Conservation (phyloP, 257 asterid species). For the Asclepias syriaca region DNA sequence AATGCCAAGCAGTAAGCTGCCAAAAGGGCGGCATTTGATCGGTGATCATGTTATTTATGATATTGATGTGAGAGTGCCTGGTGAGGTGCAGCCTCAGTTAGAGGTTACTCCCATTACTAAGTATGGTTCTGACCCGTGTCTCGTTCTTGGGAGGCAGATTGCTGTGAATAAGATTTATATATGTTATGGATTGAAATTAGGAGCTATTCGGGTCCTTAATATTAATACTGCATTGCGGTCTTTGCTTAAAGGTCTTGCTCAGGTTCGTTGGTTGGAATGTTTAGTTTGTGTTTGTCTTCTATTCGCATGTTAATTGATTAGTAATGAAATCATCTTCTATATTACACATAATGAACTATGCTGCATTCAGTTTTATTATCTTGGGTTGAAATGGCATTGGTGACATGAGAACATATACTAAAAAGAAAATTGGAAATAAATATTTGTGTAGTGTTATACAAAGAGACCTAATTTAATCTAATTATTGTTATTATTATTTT, state of each 20-base stretch:
- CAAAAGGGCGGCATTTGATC: constrained; percentile 80
- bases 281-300: neutral
- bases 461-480: no score
- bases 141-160: constrained; percentile 87
- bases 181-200: constrained; percentile 87
- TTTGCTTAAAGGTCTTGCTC: constrained; percentile 85
- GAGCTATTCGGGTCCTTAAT: constrained; percentile 86
- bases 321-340: no score
- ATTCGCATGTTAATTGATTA: neutral
- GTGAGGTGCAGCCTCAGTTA: constrained; percentile 96
- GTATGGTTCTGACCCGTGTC: constrained; percentile 90
- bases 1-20: constrained; percentile 84
- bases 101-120: constrained; percentile 99
- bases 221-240: constrained; percentile 93
- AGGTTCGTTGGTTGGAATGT: constrained; percentile 41
- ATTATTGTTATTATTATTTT: no score
- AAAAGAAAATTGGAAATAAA: neutral
- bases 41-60: constrained; percentile 71
- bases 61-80: constrained; percentile 68
- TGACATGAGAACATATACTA: neutral
- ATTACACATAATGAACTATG: no score
- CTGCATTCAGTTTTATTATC: neutral
- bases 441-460: neutral
- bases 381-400: neutral
- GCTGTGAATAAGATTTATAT: constrained; percentile 91